These are phyloP conservation scores for Bipolaris cookei DNA, from an alignment of 2,329 filamentous ascomycete genomes.

Conservation along the genomic window DNA sequence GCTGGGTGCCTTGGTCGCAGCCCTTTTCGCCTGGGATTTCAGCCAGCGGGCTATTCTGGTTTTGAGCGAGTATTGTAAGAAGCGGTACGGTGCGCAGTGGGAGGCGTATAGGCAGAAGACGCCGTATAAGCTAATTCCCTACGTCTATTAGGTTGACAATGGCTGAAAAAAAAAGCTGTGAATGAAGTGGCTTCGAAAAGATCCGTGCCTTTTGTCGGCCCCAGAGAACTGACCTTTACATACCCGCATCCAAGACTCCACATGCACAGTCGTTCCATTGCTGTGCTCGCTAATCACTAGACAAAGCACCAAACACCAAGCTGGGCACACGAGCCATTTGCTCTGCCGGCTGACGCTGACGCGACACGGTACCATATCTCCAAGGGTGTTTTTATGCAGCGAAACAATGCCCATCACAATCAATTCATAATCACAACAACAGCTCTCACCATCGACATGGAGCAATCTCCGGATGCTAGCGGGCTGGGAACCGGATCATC, in stretches of 20 bases:
- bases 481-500: constrained; percentile 13
- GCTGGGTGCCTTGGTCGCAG: constrained; percentile 51
- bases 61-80: constrained; percentile 58
- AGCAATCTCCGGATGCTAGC: constrained; percentile 16
- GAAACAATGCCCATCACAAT: constrained; percentile 8
- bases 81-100: constrained; percentile 52
- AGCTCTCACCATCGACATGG: constrained; percentile 4
- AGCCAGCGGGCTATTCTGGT: constrained; percentile 53
- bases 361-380: background rate
- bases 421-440: constrained; percentile 4
- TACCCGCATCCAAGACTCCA: background rate
- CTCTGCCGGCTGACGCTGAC: background rate
- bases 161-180: background rate
- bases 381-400: constrained; percentile 7
- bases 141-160: constrained; percentile 33
- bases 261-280: background rate
- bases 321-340: constrained; percentile 3
- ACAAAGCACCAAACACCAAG: background rate
- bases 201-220: background rate
- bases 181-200: background rate
- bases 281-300: background rate
- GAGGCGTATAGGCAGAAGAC: constrained; percentile 50
- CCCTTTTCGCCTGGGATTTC: constrained; percentile 57
- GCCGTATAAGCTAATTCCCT: constrained; percentile 46
- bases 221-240: background rate